phyloP scores from a whole-genome alignment of 2,329 filamentous ascomycete species.

The Botrytis elliptica region DNA sequence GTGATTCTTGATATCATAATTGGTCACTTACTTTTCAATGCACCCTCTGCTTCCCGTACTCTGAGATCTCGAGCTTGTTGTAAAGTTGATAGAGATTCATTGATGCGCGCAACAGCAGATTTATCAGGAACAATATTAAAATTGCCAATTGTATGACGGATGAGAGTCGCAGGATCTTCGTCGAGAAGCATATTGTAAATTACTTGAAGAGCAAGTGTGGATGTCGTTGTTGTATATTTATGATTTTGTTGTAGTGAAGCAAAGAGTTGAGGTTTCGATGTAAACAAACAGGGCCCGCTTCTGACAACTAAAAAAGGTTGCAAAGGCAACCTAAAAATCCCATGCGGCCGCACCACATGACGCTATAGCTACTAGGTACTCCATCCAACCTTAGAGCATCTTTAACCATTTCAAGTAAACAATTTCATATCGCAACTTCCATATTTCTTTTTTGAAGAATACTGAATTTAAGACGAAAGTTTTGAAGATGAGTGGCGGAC shows the following conservation, averaged over 20 bases:
- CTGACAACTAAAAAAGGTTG: constrained; percentile 11
- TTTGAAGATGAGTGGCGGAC: constrained; percentile 35
- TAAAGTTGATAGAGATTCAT: constrained; percentile 79
- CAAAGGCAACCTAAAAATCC: constrained; percentile 3
- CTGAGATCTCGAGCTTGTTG: constrained; percentile 79
- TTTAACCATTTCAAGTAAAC: constrained; percentile 5
- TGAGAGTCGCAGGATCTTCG: constrained; percentile 86
- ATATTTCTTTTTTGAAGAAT: constrained; percentile 3
- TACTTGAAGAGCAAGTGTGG: neutral
- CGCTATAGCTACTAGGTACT: constrained; percentile 26
- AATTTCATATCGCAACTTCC: constrained; percentile 28
- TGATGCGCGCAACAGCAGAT: constrained; percentile 76
- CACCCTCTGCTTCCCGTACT: constrained; percentile 65
- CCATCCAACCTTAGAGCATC: constrained; percentile 20
- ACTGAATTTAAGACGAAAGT: constrained; percentile 9
- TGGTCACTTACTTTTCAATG: constrained; percentile 56
- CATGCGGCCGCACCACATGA: constrained; percentile 18
- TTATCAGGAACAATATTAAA: constrained; percentile 95
- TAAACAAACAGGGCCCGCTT: constrained; percentile 19
- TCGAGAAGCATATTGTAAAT: constrained; percentile 78
- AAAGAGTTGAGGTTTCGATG: neutral
- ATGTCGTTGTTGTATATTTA: constrained; percentile 7
- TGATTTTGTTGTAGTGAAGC: constrained; percentile 1
- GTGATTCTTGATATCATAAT: constrained; percentile 29
- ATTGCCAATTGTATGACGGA: constrained; percentile 86